phyloP scores from a whole-genome alignment of 768 basidiomycete genomes.

The Lentinus tigrinus region DNA sequence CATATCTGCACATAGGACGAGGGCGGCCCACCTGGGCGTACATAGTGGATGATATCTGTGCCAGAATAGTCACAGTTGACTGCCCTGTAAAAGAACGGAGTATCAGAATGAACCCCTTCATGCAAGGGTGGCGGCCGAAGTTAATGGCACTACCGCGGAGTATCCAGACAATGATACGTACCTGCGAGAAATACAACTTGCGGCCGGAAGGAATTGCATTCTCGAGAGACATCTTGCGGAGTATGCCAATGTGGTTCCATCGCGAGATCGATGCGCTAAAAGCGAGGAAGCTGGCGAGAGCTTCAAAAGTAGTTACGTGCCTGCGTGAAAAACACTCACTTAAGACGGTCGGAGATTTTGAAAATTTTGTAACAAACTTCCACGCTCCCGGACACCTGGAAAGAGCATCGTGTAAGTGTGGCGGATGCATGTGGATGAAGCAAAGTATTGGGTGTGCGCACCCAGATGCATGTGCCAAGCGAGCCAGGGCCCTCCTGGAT shows the following conservation, averaged over 20 bases:
- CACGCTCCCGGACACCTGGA: not conserved
- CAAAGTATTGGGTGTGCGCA: not conserved
- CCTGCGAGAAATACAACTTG: not conserved
- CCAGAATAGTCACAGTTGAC: not conserved
- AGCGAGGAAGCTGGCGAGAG: no score
- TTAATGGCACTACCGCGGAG: not conserved
- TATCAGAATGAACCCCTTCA: not conserved
- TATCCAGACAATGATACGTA: not conserved
- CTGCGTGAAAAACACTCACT: not conserved
- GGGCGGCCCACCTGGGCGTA: slow-evolving; percentile 10
- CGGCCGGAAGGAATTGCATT: not conserved
- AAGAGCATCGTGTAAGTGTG: not conserved
- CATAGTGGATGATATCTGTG: slow-evolving; percentile 9
- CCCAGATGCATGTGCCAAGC: not conserved
- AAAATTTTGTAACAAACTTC: not conserved
- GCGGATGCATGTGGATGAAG: not conserved
- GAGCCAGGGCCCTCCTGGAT: not conserved
- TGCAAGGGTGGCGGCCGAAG: slow-evolving; percentile 2
- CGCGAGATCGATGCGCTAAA: not conserved
- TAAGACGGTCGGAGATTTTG: not conserved
- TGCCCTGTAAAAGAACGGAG: not conserved
- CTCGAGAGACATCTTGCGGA: not conserved
- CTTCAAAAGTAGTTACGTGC: not conserved
- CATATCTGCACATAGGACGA: not conserved
- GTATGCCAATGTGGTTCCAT: slow-evolving; percentile 5